A percentile compares a stretch with the other conserved stretches of the same genome.
These are phyloP conservation scores for Thraustotheca clavata DNA, from an alignment of 352 stramenopile genomes.

Conservation along the genomic window DNA sequence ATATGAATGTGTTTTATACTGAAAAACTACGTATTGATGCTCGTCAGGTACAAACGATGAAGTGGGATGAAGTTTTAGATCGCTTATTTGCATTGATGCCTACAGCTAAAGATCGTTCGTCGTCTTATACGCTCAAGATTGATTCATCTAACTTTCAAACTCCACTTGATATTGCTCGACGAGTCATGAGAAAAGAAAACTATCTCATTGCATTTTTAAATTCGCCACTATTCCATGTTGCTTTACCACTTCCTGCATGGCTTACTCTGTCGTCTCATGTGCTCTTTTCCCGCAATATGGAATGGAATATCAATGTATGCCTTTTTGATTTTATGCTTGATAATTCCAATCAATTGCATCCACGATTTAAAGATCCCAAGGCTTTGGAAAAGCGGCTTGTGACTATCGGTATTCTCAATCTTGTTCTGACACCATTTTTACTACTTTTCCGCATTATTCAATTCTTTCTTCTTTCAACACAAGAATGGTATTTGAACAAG, in stretches of 20 bases:
- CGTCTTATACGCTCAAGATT: constrained; percentile 74
- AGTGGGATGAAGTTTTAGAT: constrained; percentile 86
- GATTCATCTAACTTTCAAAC: constrained; percentile 63
- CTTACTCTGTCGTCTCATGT: constrained; percentile 70
- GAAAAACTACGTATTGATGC: constrained; percentile 87
- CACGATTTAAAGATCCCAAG: constrained; percentile 79
- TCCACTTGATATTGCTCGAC: constrained; percentile 86
- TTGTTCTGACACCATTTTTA: constrained; percentile 95
- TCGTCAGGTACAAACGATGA: constrained; percentile 72
- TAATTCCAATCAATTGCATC: constrained; percentile 72
- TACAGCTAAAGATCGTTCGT: constrained; percentile 44
- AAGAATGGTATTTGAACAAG: constrained; percentile 90
- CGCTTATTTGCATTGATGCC: constrained; percentile 64
- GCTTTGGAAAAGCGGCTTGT: constrained; percentile 91
- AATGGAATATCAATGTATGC: constrained; percentile 94
- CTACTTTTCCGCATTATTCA: constrained; percentile 95
- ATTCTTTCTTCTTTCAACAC: constrained; percentile 95
- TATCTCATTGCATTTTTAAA: constrained; percentile 98
- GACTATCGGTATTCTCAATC: constrained; percentile 90
- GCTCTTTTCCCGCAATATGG: constrained; percentile 85
- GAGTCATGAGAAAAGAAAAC: constrained; percentile 98
- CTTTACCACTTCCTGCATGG: constrained; percentile 52
- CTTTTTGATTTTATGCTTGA: constrained; percentile 97
- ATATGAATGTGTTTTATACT: constrained; percentile 90
- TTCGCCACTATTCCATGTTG: constrained; percentile 88